Evolutionary conservation across 75 land plant species (phyloP), one percentile per base, ranked within the genome.

Genomic region (Ceratopteris richardii): DNA sequence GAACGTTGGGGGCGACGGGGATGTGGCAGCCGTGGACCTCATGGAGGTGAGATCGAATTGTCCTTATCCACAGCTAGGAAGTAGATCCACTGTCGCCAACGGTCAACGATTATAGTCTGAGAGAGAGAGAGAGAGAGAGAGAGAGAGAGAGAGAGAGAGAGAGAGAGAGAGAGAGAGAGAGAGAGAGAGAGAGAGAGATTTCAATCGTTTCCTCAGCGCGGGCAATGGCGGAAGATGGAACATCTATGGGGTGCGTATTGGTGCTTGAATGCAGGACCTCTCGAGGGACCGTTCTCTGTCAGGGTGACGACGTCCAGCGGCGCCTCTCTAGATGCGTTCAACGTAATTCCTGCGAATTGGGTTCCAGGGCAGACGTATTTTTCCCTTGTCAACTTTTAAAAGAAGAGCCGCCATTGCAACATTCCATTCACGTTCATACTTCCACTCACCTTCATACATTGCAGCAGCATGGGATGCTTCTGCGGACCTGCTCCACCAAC

Each of bases 241-340:
- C 66, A 75, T 31, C 56, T 71, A 3, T 82, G 85, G 85, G 85
- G 85, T 1, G 85, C 82, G 7, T 53, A 63, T 0, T 82, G 79
- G 79, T 52, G 54, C 43, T 47, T 79, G 19, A 56, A 75, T 29
- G 42, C 65, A 0, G 79, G 82, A 1, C 56, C 56, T 7, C 31
- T 82, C 27, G 31, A 67, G 30, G 63, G 69, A 1, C 82, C 85
- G 0, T 66, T 82, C 56, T 79, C 85, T 0, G 13, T 82, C 54
- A 57, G 67, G 22, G 21, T 79, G 59, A 63, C 56, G 17, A 3
- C 63, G 2, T 55, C 61, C 0, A 69, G 75, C 14, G 28, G 68
- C n/a, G 44, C 39, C 19, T 63, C 67, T 18, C 28, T 84, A 0
- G 69, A 70, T 0, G 74, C 78, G 0, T 20, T 23, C 3, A 65